Conservation (phyloP, 768 basidiomycete species). For the Pseudohyphozyma bogoriensis region DNA sequence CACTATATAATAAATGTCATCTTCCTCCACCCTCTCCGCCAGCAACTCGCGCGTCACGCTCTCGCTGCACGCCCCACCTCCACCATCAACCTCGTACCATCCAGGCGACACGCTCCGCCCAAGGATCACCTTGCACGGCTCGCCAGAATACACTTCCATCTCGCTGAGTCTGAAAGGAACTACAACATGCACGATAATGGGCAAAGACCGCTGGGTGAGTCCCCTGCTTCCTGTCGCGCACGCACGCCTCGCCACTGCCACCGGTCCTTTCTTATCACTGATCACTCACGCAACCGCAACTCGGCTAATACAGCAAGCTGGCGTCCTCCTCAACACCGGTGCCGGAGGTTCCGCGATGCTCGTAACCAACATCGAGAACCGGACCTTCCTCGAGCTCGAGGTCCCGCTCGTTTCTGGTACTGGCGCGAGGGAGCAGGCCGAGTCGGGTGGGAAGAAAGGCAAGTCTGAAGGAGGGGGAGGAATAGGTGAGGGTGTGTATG, state of each 20-base stretch:
- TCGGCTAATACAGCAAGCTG: conserved; percentile 7
- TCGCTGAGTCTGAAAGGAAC: conserved; percentile 10
- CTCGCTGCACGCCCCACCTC: background rate
- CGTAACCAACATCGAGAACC: conserved; percentile 1
- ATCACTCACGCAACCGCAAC: background rate
- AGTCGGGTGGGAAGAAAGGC: background rate
- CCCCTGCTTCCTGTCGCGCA: background rate
- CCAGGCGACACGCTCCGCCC: background rate
- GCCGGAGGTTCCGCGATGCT: conserved; percentile 4
- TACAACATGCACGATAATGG: conserved; percentile 8
- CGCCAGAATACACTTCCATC: background rate
- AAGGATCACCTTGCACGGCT: background rate
- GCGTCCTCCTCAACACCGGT: background rate
- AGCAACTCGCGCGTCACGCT: background rate
- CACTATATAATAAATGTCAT: too few species aligned
- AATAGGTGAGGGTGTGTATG: too few species aligned
- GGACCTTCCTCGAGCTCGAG: conserved; percentile 4
- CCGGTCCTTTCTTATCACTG: too few species aligned
- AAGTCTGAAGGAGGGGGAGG: background rate
- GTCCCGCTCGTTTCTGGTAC: conserved; percentile 3
- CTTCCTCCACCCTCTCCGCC: background rate
- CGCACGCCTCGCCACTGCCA: too few species aligned
- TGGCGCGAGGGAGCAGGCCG: background rate
- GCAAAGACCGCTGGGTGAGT: conserved; percentile 13
- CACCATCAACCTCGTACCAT: background rate